Percentiles rank a stretch among this genome's conserved stretches.
Evolutionary conservation across 2,329 filamentous ascomycete genomes (phyloP).

Genomic region (Aspergillus sp.): DNA sequence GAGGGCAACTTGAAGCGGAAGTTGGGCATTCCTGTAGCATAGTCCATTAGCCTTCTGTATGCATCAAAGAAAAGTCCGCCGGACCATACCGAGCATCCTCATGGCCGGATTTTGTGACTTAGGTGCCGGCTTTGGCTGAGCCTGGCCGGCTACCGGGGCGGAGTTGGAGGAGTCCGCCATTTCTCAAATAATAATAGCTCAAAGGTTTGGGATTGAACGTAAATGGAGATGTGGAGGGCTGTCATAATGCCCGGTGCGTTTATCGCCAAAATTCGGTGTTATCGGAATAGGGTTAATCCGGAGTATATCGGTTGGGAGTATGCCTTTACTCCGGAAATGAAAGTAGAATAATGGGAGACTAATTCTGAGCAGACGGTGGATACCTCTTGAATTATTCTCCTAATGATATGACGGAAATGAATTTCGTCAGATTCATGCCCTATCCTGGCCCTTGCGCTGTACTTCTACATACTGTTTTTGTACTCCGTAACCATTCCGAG

Average conservation of each 20-base stretch:
- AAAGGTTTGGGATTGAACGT: background rate
- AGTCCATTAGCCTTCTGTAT: conserved; percentile 6
- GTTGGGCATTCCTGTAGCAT: conserved; percentile 63
- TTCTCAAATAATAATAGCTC: conserved; percentile 1
- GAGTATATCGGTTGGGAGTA: background rate
- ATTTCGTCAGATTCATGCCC: background rate
- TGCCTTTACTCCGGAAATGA: too few species aligned
- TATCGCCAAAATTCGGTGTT: background rate
- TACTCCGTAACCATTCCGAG: too few species aligned
- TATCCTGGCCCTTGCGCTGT: too few species aligned
- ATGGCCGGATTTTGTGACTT: conserved; percentile 62
- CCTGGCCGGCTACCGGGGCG: conserved; percentile 29
- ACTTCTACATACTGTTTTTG: too few species aligned
- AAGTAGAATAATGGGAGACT: background rate
- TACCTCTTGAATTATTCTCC: too few species aligned
- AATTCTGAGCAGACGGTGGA: too few species aligned
- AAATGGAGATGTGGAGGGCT: background rate
- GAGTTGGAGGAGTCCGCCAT: conserved; percentile 35
- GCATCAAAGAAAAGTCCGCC: background rate
- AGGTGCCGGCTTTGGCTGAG: conserved; percentile 38
- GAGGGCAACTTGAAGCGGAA: conserved; percentile 81
- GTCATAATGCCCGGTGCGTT: background rate
- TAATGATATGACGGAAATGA: background rate
- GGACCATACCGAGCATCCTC: conserved; percentile 56
- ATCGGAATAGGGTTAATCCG: background rate